Base-by-base conservation (phyloP, 2,329 filamentous ascomycete genomes). In the Phaeosphaeria sp. region DNA sequence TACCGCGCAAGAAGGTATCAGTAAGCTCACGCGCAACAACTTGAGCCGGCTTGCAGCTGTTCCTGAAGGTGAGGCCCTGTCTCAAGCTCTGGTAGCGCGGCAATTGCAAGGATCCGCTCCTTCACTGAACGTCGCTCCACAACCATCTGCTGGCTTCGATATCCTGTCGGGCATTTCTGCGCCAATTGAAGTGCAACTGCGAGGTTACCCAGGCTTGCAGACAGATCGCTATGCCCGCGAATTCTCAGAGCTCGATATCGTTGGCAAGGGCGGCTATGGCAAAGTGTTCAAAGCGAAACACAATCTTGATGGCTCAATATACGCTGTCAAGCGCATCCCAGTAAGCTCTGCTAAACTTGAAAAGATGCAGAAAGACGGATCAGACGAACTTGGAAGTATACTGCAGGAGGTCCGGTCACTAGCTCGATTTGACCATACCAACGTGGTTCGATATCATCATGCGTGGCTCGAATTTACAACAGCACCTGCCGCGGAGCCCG, bases 261-360 rank as follows among this genome's bases (percentile, higher is more conserved):
- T 90, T 2, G 88, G 88, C 1, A 87, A 84, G 68, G 88, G 88
- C 15, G 88, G 87, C 0, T 90, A 88, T 67, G 87, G 87, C 1
- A 82, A 83, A 39, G 88, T 90, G 1, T 90, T 83, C 68, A 85
- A 85, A 61, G 87, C 84, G 11, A 82, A 78, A 48, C 85, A 90
- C 61, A 81, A 83, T 50, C 81, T 90, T 6, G 88, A 91, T 67
- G 82, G 83, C 6, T 82, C 83, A 45, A 77, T 83, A 39, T 91
- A 90, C 66, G 88, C 88, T 0, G 80, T 91, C 49, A 91, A 91
- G 69, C 87, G 88, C 59, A 87, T 91, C 7, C 81, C 83, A 0
- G 77, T 90, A 6, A 85, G 83, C 49, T 76, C 82, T 40, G 77
- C 80, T 45, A 79, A 83, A 22, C 76, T 87, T 9, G 79, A 80